Percentiles rank a stretch among this genome's conserved stretches.
These are phyloP conservation scores for Phylloporus sp. DNA, from an alignment of 768 basidiomycete species.

Conservation along the genomic window DNA sequence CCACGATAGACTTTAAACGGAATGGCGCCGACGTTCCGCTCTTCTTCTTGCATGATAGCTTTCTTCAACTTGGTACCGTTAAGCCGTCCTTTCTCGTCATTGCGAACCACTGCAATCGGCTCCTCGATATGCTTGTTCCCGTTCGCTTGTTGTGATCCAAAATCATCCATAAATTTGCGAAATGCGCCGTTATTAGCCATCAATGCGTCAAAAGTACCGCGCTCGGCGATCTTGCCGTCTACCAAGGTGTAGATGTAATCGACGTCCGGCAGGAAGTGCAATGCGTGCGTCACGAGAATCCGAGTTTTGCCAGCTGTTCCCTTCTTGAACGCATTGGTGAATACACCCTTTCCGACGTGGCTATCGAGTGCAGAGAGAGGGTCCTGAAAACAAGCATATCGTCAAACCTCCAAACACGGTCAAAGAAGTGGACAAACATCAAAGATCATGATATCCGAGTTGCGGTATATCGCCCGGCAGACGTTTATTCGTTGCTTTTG, in stretches of 20 bases:
- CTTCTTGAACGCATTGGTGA: constrained; percentile 75
- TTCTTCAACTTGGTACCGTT: constrained; percentile 39
- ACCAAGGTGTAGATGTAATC: constrained; percentile 80
- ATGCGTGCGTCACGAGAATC: constrained; percentile 85
- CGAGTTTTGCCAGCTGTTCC: constrained; percentile 66
- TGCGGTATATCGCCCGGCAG: constrained; percentile 80
- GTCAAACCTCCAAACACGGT: neutral
- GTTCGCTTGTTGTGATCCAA: constrained; percentile 60
- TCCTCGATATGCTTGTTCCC: constrained; percentile 37
- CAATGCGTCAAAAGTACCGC: constrained; percentile 72
- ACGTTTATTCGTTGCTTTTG: constrained; percentile 80
- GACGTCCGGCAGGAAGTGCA: constrained; percentile 84
- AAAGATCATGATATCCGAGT: constrained; percentile 82
- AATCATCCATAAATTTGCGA: constrained; percentile 67
- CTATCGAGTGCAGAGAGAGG: constrained; percentile 90
- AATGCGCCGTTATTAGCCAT: constrained; percentile 63
- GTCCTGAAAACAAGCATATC: constrained; percentile 40
- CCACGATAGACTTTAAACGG: constrained; percentile 31
- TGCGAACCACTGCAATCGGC: constrained; percentile 24
- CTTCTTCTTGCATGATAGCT: constrained; percentile 77
- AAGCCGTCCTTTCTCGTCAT: constrained; percentile 34
- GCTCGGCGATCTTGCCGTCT: constrained; percentile 74
- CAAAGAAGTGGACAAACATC: constrained; percentile 39
- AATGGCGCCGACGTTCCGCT: constrained; percentile 68
- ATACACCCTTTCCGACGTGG: constrained; percentile 84